These are phyloP conservation scores for Volvox africanus DNA, from an alignment of 139 green algal genomes.

Conservation along the genomic window DNA sequence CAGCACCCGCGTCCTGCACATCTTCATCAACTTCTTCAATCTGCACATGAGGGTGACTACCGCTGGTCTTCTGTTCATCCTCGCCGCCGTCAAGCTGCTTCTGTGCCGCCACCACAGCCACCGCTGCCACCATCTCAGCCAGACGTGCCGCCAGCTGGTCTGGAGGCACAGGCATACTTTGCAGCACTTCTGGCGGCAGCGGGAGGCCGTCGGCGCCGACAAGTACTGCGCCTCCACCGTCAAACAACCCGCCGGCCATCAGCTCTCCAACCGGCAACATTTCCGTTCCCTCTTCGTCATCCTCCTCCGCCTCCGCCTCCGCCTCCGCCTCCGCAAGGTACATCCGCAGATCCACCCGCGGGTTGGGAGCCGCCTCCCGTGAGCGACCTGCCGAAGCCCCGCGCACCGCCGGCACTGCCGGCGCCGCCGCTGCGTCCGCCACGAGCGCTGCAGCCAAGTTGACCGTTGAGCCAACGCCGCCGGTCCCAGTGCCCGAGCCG, in stretches of 20 bases:
- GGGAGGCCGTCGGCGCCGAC: neutral
- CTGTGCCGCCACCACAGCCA: neutral
- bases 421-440: neutral
- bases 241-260: neutral
- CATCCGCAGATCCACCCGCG: slow-evolving; percentile 3
- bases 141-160: slow-evolving; percentile 38
- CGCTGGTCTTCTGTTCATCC: neutral
- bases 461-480: neutral
- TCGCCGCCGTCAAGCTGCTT: neutral
- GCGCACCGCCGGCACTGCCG: slow-evolving; percentile 2
- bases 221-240: neutral
- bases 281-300: neutral
- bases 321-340: slow-evolving; percentile 34
- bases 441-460: neutral
- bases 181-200: slow-evolving; percentile 2
- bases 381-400: slow-evolving; percentile 31
- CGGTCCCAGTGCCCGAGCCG: neutral
- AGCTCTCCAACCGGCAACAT: neutral
- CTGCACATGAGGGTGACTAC: neutral
- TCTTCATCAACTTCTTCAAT: neutral
- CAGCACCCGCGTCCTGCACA: neutral
- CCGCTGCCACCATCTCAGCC: slow-evolving; percentile 23
- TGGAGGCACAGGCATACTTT: slow-evolving; percentile 8
- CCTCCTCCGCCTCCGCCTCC: neutral
- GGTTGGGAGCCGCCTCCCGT: slow-evolving; percentile 19